Base-by-base conservation (phyloP, 1,139 yeast species). In the Scheffersomyces cryptocercus region DNA sequence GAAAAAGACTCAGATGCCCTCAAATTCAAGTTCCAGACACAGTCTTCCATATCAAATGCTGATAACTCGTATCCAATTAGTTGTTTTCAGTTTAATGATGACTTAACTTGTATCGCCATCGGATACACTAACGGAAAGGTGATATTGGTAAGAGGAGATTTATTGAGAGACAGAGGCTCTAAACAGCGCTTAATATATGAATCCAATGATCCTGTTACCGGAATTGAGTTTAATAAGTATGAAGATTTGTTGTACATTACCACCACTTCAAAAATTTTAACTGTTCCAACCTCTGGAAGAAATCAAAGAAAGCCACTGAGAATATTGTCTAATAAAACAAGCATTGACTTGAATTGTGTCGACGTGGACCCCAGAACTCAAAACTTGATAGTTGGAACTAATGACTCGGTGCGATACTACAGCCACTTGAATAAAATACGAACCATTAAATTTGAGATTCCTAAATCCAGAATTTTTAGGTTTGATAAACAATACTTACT, bases 111-210 rank as follows among this genome's bases (percentile, higher is more conserved):
- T 41, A 62, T 89, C 4, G 95, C 88, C 0, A 68, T 90, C 31
- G 98, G 99, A 0, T 90, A 84, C 59, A 85, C 95, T 15, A 88
- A 90, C 61, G 99, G 99, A 6, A 77, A 83, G 26, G 93, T 91
- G 2, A 70, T 91, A 5, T 68, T 91, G 3, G 80, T 91, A 0
- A 67, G 98, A 48, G 99, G 99, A 5, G 99, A 93, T 61, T 66
- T 95, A 37, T 56, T 88, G 2, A 80, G 93, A 52, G 99, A 95
- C 58, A 68, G 97, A 46, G 99, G 99, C 0, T 82, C 96, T 4
- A 80, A 93, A 50, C 98, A 91, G 58, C 70, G 98, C 30, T 64
- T 85, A 0, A 82, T 91, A 1, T 88, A 82, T 56, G 88, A 85
- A 50, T 77, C 83, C 13, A 58, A 61, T 12, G 95, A 88, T 41